phyloP scores from a whole-genome alignment of 805 yeast species.

The Pichia nakasei region DNA sequence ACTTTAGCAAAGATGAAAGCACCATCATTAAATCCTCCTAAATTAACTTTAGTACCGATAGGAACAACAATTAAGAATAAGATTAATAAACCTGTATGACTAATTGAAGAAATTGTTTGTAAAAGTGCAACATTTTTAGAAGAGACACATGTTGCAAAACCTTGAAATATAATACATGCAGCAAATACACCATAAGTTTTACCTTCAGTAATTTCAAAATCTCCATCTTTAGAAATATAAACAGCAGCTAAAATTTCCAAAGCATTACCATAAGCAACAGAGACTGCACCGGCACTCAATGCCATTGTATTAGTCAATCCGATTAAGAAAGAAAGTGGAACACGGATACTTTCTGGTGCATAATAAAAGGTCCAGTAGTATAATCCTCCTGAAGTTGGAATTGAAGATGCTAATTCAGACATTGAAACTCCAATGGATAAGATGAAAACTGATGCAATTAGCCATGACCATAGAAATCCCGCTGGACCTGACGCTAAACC shows the following conservation, averaged over 20 bases:
- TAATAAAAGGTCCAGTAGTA: slow-evolving; percentile 60
- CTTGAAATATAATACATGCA: slow-evolving; percentile 46
- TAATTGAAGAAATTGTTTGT: slow-evolving; percentile 48
- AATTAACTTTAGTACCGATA: slow-evolving; percentile 38
- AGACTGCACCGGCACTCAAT: slow-evolving; percentile 51
- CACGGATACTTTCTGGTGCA: slow-evolving; percentile 44
- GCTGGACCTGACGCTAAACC: slow-evolving; percentile 40
- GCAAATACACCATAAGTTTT: slow-evolving; percentile 55
- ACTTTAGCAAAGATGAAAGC: slow-evolving; percentile 44
- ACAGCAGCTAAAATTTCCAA: slow-evolving; percentile 50
- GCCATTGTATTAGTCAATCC: slow-evolving; percentile 63
- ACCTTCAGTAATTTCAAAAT: slow-evolving; percentile 42
- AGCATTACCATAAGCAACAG: slow-evolving; percentile 59
- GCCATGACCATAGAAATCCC: slow-evolving; percentile 69
- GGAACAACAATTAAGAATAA: slow-evolving; percentile 56
- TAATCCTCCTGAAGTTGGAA: slow-evolving; percentile 68
- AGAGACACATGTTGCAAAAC: slow-evolving; percentile 42
- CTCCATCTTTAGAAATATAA: slow-evolving; percentile 38
- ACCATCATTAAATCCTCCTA: slow-evolving; percentile 34
- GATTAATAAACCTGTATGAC: slow-evolving; percentile 41
- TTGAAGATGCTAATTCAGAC: slow-evolving; percentile 56
- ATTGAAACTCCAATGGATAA: slow-evolving; percentile 48
- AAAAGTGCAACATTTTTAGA: slow-evolving; percentile 46
- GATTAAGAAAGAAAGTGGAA: slow-evolving; percentile 48
- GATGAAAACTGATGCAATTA: slow-evolving; percentile 30